Conservation (phyloP, 352 stramenopile genomes). For the Blastocystis sp. region DNA sequence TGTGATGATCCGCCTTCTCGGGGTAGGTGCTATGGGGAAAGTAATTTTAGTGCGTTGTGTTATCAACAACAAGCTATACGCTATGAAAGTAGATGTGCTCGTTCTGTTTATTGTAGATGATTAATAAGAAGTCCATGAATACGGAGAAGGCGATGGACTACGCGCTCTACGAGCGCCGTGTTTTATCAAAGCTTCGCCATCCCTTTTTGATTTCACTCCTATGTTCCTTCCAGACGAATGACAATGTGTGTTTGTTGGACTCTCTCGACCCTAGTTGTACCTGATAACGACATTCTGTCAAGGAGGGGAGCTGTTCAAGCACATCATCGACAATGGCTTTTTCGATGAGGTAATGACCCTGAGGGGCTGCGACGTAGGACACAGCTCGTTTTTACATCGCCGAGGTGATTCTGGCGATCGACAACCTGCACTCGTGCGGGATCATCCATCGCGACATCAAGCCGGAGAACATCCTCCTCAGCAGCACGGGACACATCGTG, state of each 20-base stretch:
- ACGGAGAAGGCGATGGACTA: conserved; percentile 87
- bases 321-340: conserved; percentile 68
- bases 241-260: conserved; percentile 69
- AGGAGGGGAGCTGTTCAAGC: conserved; percentile 91
- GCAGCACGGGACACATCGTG: conserved; percentile 80
- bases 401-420: conserved; percentile 82
- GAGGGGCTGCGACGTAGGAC: conserved; percentile 73
- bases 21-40: conserved; percentile 87
- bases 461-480: conserved; percentile 94
- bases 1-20: conserved; percentile 85
- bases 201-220: conserved; percentile 92
- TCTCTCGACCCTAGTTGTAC: conserved; percentile 73
- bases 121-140: conserved; percentile 82
- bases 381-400: conserved; percentile 85
- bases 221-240: conserved; percentile 88
- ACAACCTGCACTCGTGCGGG: conserved; percentile 84
- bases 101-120: conserved; percentile 72
- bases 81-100: conserved; percentile 79
- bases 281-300: conserved; percentile 96
- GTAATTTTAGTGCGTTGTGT: conserved; percentile 88
- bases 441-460: conserved; percentile 99
- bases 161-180: conserved; percentile 87
- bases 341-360: neutral
- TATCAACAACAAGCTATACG: conserved; percentile 72
- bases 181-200: conserved; percentile 85